Base-by-base conservation (phyloP, 306 rosid genomes). In the Cucurbita argyrosperma region DNA sequence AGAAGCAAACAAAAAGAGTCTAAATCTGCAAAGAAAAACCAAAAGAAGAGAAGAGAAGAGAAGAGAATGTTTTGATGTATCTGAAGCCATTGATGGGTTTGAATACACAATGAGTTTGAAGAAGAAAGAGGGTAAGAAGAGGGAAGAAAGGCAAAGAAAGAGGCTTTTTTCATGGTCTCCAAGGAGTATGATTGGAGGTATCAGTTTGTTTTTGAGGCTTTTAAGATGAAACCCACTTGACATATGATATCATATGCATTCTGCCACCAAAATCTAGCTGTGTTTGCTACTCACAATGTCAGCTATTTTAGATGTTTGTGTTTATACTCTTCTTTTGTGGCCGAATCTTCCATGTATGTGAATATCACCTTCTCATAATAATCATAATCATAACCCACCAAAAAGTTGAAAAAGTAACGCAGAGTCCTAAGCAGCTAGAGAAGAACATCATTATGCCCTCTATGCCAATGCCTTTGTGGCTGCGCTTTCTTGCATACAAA, bases 101-200 rank as follows among this genome's bases (percentile, higher is more conserved):
- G 40, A 12, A 14, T 52, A 74, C 15, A 46, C 21, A 19, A 46
- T 46, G 51, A 12, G 15, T 13, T 26, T 26, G 26, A 26, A 13
- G 39, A 15, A 39, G 10, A 5, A 4, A 30, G 13, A 59, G 11
- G 18, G 5, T 5, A 13, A 35, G 5, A 35, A 83, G 79, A 83
- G 76, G 76, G 78, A 78, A 77, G 35, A 67, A 67, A 79, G 88
- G 85, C 86, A 87, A 89, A 85, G 79, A 80, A 89, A 85, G 79
- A 80, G 77, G 12, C 89, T 93, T 93, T 93, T 93, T 90, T 92
- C 96, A 93, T 90, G 97, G 97, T 90, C 96, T 93, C 89, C 93
- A 70, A 93, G 96, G 78, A 77, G 21, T 75, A 90, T 92, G 78
- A 92, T 92, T 90, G 86, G 84, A 77, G 11, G 10, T 53, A 12